Evolutionary conservation across 2,329 filamentous ascomycete species (phyloP).

Genomic region (Hymenoscyphus infarciens): DNA sequence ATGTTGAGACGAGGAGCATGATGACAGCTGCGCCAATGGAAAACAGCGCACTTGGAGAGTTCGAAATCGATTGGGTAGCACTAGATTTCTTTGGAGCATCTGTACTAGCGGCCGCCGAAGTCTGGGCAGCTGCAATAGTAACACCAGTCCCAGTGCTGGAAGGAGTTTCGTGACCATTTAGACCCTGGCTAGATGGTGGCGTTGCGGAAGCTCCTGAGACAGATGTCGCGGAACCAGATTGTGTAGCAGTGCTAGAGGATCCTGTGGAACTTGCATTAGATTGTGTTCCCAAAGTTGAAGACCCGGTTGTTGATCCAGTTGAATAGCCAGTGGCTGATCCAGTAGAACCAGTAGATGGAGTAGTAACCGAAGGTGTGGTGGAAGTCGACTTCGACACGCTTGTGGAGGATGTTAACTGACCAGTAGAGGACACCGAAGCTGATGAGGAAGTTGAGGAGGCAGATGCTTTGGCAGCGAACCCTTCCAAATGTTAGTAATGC

Average conservation of each 20-base stretch:
- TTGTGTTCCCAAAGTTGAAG: slow-evolving; percentile 13
- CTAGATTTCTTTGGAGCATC: slow-evolving; percentile 5
- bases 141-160: slow-evolving; percentile 10
- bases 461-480: slow-evolving; percentile 14
- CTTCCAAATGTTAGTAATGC: slow-evolving; percentile 21
- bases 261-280: slow-evolving; percentile 34
- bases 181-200: slow-evolving; percentile 27
- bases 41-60: background rate
- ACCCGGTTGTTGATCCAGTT: slow-evolving; percentile 11
- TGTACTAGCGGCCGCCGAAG: slow-evolving; percentile 6
- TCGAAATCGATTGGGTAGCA: background rate
- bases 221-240: slow-evolving; percentile 14
- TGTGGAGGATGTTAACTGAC: slow-evolving; percentile 19
- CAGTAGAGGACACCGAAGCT: slow-evolving; percentile 24
- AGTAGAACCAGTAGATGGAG: slow-evolving; percentile 8
- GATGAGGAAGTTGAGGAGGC: slow-evolving; percentile 15
- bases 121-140: slow-evolving; percentile 21
- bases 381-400: slow-evolving; percentile 1
- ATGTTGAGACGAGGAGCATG: background rate
- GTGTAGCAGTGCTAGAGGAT: slow-evolving; percentile 29
- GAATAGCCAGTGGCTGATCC: slow-evolving; percentile 8
- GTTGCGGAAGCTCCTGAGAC: slow-evolving; percentile 14
- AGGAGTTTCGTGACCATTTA: slow-evolving; percentile 39
- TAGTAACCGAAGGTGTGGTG: background rate
- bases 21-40: background rate